Conservation (phyloP, 169 alveolate species). For the Babesia ovata region DNA sequence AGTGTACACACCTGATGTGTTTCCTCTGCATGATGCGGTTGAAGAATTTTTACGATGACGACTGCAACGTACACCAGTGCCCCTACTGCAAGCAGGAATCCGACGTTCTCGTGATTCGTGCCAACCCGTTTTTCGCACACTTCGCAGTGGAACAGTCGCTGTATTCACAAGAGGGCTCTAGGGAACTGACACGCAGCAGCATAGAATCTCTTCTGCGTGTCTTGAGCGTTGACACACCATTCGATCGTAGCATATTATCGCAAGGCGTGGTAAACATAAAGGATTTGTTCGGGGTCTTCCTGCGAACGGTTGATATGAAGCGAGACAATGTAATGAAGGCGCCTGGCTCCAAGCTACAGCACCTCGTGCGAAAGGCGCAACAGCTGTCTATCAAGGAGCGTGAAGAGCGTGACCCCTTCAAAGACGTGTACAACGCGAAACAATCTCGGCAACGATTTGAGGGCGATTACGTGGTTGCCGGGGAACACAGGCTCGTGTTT, state of each 20-base stretch:
- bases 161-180: constrained; percentile 32
- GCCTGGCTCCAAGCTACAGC: constrained; percentile 10
- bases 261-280: constrained; percentile 33
- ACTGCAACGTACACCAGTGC: constrained; percentile 39
- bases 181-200: constrained; percentile 22
- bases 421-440: constrained; percentile 18
- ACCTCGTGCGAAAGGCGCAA: constrained; percentile 12
- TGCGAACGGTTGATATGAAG: constrained; percentile 2
- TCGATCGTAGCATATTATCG: constrained; percentile 14
- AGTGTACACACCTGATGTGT: constrained; percentile 58
- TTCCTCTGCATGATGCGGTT: constrained; percentile 57
- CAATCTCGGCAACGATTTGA: constrained; percentile 13
- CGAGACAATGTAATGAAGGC: neutral
- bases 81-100: constrained; percentile 66
- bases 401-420: constrained; percentile 16
- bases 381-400: constrained; percentile 23
- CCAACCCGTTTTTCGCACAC: constrained; percentile 61
- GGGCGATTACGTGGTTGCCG: constrained; percentile 28
- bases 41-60: constrained; percentile 41
- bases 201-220: constrained; percentile 28
- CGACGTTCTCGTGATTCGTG: constrained; percentile 47
- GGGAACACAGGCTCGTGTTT: constrained; percentile 38
- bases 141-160: constrained; percentile 7
- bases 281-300: constrained; percentile 37
- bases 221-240: constrained; percentile 14